Base-by-base conservation (phyloP, 2,329 filamentous ascomycete species). In the Tolypocladium ophioglossoides region DNA sequence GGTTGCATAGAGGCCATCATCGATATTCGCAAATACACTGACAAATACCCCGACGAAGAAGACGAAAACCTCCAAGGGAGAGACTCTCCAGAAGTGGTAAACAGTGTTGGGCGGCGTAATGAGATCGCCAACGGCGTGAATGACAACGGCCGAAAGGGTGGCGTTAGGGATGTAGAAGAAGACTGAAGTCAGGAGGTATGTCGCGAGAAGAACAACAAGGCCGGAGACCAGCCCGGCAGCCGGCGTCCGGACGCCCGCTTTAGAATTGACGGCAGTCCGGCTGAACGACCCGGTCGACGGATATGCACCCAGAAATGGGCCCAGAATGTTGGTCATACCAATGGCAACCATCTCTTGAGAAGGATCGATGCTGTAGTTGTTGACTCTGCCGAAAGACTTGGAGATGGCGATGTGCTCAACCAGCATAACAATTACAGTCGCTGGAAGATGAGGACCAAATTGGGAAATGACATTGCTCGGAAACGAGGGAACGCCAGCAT, bases 361-460 rank as follows among this genome's bases (percentile, higher is more conserved):
- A 0, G 94, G 91, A 62, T 96, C 85, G 67, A 99, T 96, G 18
- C 83, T 86, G 71, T 99, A 99, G 73, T 96, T 95, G 75, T 96
- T 97, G 63, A 96, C 82, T 56, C 92, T 83, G 11, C 94, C 94
- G 62, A 99, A 97, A 0, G 92, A 96, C 70, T 97, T 99, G 20
- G 91, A 90, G 58, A 97, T 96, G 50, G 92, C 91, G 63, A 97
- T 96, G 68, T 97, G 92, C 71, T 97, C 94, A 57, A 97, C 95
- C 38, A 97, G 78, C 55, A 97, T 78, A n/a, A 99, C 91, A 60
- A 97, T 95, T 52, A 96, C 85, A 0, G 87, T 86, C 9, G 88
- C 87, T 0, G 94, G 94, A 4, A 97, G 75, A 59, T 96, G 79
- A 46, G 77, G 75, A 1, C 80, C 77, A 64, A 95, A 90, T 1